These are phyloP conservation scores for Blastobotrys parvus DNA, from an alignment of 805 yeast species.

Conservation along the genomic window DNA sequence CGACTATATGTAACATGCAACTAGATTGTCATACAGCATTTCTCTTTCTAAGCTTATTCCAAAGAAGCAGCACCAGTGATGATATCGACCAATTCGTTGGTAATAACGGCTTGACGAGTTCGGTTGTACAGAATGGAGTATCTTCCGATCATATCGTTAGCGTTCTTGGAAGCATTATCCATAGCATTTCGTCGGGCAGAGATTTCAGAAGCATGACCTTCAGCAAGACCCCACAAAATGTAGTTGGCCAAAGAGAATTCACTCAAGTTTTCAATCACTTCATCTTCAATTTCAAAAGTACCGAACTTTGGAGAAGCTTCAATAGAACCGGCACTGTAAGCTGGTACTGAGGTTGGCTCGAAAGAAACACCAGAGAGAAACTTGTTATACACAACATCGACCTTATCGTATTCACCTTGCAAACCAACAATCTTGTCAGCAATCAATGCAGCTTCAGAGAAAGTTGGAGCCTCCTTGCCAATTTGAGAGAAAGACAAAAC, in stretches of 20 bases:
- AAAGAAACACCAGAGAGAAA: conserved; percentile 83
- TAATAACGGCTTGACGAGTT: conserved; percentile 98
- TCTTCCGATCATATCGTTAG: conserved; percentile 95
- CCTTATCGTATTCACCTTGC: conserved; percentile 52
- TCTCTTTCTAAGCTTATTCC: conserved; percentile 43
- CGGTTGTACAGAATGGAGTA: conserved; percentile 98
- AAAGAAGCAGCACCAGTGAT: conserved; percentile 99
- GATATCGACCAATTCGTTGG: conserved; percentile 98
- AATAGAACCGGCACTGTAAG: conserved; percentile 62
- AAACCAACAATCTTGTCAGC: conserved; percentile 70
- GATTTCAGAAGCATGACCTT: conserved; percentile 96
- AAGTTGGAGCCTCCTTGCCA: conserved; percentile 96
- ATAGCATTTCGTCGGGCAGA: conserved; percentile 99
- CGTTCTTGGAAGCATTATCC: conserved; percentile 99
- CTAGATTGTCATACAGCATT: too few relatives aligned
- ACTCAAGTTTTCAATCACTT: conserved; percentile 43
- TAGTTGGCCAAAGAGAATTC: conserved; percentile 89
- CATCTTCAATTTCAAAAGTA: conserved; percentile 69
- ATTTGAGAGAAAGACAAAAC: conserved; percentile 78
- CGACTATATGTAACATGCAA: too few relatives aligned
- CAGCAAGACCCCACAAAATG: conserved; percentile 85
- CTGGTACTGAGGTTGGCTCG: conserved; percentile 66
- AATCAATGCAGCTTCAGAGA: conserved; percentile 79
- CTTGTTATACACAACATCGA: conserved; percentile 80
- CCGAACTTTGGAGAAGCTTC: conserved; percentile 79